Conservation (phyloP, 805 yeast genomes). For the Barnettozyma sp. region DNA sequence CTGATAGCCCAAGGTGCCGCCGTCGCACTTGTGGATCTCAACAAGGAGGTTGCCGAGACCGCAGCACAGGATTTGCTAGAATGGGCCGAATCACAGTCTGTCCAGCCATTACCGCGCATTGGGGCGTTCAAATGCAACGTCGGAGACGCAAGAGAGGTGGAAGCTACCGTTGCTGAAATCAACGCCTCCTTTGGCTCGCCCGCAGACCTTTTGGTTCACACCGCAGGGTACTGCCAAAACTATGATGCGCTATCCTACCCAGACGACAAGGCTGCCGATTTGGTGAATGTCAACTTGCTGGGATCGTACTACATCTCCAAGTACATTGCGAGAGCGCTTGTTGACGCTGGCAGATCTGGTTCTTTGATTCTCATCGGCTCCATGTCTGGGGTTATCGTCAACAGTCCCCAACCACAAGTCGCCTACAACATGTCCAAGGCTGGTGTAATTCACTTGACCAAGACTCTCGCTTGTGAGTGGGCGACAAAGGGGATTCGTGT, state of each 20-base stretch:
- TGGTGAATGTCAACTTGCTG: constrained; percentile 64
- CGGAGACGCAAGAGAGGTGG: constrained; percentile 55
- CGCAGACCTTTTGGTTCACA: constrained; percentile 61
- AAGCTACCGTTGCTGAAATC: constrained; percentile 44
- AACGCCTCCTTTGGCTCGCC: constrained; percentile 52
- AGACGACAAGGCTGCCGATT: constrained; percentile 56
- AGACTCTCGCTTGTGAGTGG: constrained; percentile 78
- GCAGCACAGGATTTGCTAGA: constrained; percentile 42
- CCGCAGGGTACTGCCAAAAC: constrained; percentile 85
- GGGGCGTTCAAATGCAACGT: constrained; percentile 71
- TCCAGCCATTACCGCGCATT: constrained; percentile 31
- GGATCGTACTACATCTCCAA: constrained; percentile 75
- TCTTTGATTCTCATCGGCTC: constrained; percentile 68
- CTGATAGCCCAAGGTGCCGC: constrained; percentile 72
- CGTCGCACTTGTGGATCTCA: constrained; percentile 65
- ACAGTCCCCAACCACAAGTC: constrained; percentile 73
- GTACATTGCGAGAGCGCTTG: constrained; percentile 62
- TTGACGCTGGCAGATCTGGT: constrained; percentile 45
- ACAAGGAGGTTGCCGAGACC: constrained; percentile 49
- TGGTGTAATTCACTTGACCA: constrained; percentile 74
- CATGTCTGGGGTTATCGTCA: constrained; percentile 72
- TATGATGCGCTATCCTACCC: constrained; percentile 74
- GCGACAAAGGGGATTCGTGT: constrained; percentile 69
- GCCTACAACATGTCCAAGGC: constrained; percentile 85
- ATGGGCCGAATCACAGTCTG: constrained; percentile 39